Evolutionary conservation across 805 yeast genomes (phyloP), one percentile per base, ranked within the genome.

Genomic region (Teunomyces gatunensis): DNA sequence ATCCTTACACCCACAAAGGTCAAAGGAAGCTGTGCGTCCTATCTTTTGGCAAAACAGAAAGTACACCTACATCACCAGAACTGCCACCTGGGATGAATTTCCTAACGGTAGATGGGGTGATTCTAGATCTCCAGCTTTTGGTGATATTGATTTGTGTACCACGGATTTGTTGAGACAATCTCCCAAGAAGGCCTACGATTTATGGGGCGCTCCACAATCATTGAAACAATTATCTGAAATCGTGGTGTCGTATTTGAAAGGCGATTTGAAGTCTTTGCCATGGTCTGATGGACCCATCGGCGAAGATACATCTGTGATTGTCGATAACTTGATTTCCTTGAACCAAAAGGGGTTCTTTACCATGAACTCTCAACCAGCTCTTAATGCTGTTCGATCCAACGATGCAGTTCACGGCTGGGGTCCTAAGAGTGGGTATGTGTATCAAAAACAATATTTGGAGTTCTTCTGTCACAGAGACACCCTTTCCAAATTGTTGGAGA

Each of bases 71-170:
- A 83, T 89, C 51, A 80, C 89, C 42, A 79, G 98, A 66, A 92
- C 97, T 6, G 82, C 94, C 21, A 85, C 86, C 48, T 94, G 99
- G 90, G 99, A 94, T 69, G 99, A 94, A 67, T 94, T 92, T 62
- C 99, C 99, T 44, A 94, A 92, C 67, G 99, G 99, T 51, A 79
- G 99, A 71, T 94, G 97, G 91, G 99, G 99, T 59, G 97, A 94
- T 65, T 88, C 97, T 3, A 77, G 96, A 50, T 94, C 98, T 37
- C 99, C 99, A 4, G 98, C 98, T 1, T 91, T 87, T 69, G 96
- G 96, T 59, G 95, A 88, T 54, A 77, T 90, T 48, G 96, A 89
- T 63, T 76, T 87, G 45, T 84, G 84, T 56, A 94, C 92, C 17
- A 80, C 89, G 30, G 83, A 85, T 21, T 73, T 90, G 60, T 80